phyloP scores from a whole-genome alignment of 2,329 filamentous ascomycete species.

The Diaporthe vexans region DNA sequence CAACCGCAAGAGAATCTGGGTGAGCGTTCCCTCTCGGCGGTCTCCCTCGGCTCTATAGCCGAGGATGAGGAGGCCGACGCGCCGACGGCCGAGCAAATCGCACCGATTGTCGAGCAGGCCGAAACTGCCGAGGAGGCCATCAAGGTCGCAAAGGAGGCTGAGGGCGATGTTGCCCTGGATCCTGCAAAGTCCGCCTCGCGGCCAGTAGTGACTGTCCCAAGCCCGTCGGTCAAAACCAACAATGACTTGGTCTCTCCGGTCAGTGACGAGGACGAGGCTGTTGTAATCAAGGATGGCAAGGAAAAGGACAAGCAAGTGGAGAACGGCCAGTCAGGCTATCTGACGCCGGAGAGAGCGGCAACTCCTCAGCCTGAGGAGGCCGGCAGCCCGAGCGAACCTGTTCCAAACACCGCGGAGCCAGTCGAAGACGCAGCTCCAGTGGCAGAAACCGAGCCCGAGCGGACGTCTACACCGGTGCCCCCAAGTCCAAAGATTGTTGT shows the following conservation, averaged over 20 bases:
- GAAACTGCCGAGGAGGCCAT: constrained; percentile 45
- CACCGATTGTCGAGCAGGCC: constrained; percentile 45
- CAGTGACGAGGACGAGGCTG: constrained; percentile 58
- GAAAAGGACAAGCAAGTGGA: constrained; percentile 31
- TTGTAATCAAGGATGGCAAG: constrained; percentile 51
- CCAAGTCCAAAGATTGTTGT: constrained; percentile 37
- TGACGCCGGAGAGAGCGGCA: constrained; percentile 34
- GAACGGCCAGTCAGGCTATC: constrained; percentile 31
- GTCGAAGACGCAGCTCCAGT: not conserved
- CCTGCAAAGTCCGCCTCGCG: constrained; percentile 43
- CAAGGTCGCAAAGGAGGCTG: constrained; percentile 41
- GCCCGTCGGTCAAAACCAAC: constrained; percentile 39
- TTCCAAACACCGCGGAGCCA: constrained; percentile 29
- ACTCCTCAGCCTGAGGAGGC: constrained; percentile 25
- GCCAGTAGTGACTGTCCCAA: constrained; percentile 39
- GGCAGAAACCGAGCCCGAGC: not conserved
- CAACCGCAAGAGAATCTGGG: constrained; percentile 41
- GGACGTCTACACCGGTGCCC: not conserved
- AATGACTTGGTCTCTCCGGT: constrained; percentile 44
- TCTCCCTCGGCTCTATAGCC: constrained; percentile 61
- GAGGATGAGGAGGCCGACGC: constrained; percentile 50
- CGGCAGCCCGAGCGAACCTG: constrained; percentile 30
- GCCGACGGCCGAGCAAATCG: constrained; percentile 43
- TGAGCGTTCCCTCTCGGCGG: constrained; percentile 51
- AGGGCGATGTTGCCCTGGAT: constrained; percentile 49